Evolutionary conservation across 352 stramenopile genomes (phyloP).

Genomic region (Globisporangium splendens): DNA sequence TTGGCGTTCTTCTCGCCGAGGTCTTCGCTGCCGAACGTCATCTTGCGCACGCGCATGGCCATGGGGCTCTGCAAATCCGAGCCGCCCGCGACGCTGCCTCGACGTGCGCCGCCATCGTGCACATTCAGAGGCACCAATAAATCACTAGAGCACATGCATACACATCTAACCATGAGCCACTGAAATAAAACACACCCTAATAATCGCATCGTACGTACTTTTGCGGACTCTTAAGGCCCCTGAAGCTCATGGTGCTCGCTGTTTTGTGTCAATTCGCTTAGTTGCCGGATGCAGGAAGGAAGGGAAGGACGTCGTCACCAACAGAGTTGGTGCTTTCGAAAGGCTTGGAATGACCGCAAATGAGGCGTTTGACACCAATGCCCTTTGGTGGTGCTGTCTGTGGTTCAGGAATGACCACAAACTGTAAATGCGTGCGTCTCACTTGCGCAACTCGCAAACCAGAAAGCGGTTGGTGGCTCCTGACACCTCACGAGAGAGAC

Average conservation of each 20-base stretch:
- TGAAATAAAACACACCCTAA: neutral
- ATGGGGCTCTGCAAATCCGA: constrained; percentile 21
- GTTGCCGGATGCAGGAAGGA: too few relatives aligned
- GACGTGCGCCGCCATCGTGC: constrained; percentile 8
- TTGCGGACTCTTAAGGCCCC: neutral
- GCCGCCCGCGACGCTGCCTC: constrained; percentile 4
- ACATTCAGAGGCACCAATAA: constrained; percentile 30
- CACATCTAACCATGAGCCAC: neutral
- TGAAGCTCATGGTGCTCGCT: neutral
- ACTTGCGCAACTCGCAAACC: too few relatives aligned
- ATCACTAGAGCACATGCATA: constrained; percentile 16
- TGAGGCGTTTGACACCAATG: too few relatives aligned
- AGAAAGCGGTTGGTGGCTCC: too few relatives aligned
- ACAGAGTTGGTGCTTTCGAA: too few relatives aligned
- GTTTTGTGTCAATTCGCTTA: too few relatives aligned
- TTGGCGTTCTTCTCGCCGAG: constrained; percentile 63
- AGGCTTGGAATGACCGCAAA: too few relatives aligned
- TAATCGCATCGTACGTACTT: neutral
- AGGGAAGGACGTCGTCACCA: too few relatives aligned
- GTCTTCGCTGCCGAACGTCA: constrained; percentile 56
- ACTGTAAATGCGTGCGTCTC: too few relatives aligned
- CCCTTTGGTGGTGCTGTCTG: too few relatives aligned
- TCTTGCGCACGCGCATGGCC: constrained; percentile 32
- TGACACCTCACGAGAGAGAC: too few relatives aligned
- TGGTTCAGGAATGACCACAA: too few relatives aligned